These are phyloP conservation scores for Aegilops tauschii DNA, from an alignment of 176 grass and related monocot species.

Conservation along the genomic window DNA sequence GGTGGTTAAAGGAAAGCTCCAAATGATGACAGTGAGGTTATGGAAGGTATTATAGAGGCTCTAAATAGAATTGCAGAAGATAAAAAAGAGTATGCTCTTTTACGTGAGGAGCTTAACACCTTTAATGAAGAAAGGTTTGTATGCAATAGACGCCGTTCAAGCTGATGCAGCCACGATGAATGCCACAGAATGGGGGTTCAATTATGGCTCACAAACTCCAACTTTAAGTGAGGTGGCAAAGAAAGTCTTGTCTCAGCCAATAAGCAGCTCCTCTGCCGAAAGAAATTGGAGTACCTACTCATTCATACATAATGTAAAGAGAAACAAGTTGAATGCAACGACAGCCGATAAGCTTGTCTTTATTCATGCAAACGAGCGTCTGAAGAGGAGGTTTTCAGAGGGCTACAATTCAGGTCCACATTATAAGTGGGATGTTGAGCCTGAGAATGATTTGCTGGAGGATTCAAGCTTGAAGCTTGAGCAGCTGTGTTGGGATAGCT, in stretches of 20 bases:
- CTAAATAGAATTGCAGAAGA: background rate
- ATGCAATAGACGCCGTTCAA: background rate
- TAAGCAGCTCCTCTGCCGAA: background rate
- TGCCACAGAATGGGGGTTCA: background rate
- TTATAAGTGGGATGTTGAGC: background rate
- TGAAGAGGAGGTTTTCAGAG: background rate
- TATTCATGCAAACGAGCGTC: background rate
- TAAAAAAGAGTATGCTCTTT: no score
- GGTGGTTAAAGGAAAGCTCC: background rate
- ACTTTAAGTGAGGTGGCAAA: background rate
- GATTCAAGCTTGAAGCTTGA: background rate
- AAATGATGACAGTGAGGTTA: background rate
- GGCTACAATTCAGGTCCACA: background rate
- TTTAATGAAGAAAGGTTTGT: slow-evolving; percentile 1
- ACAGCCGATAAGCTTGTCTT: background rate
- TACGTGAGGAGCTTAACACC: background rate
- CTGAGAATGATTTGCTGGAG: background rate
- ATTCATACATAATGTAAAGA: background rate
- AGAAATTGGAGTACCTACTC: background rate
- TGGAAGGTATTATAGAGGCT: background rate
- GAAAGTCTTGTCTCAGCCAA: background rate
- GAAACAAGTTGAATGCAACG: background rate
- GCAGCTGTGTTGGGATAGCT: background rate
- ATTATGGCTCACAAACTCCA: background rate
- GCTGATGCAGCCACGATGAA: background rate